Conservation (phyloP, 2,329 filamentous ascomycete genomes). For the Thelonectria discophora region DNA sequence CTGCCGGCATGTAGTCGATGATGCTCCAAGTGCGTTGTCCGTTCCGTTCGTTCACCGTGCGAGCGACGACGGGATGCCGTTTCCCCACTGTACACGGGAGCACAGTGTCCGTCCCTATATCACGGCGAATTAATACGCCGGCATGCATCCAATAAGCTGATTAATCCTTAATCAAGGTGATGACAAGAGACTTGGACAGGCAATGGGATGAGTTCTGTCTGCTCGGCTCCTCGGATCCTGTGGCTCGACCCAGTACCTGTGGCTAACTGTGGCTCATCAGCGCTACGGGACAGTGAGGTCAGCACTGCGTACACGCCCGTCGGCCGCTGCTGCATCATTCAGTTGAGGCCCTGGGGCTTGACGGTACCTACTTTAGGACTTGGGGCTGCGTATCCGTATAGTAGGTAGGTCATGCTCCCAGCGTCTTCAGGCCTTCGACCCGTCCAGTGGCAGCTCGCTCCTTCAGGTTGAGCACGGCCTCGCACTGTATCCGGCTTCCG, state of each 20-base stretch:
- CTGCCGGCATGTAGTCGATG: not conserved
- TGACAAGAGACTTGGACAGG: no score
- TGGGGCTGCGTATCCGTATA: no score
- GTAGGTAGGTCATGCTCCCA: no score
- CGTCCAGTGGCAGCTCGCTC: no score
- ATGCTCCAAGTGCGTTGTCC: not conserved
- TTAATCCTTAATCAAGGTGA: not conserved
- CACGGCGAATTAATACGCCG: not conserved
- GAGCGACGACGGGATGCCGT: not conserved
- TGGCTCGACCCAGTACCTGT: not conserved
- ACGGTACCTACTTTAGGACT: no score
- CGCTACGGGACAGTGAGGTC: not conserved
- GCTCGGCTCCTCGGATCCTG: not conserved
- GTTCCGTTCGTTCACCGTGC: no score
- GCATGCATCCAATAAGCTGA: not conserved
- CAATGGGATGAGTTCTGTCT: no score
- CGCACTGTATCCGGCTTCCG: slow-evolving; percentile 15
- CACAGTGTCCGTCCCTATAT: not conserved
- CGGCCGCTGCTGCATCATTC: not conserved
- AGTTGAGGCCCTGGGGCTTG: not conserved
- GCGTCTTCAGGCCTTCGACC: no score
- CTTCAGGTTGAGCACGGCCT: no score
- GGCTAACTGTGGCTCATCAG: slow-evolving; percentile 4
- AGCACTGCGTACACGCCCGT: slow-evolving; percentile 19
- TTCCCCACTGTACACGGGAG: slow-evolving; percentile 5